These are phyloP conservation scores for Kwoniella sp. DNA, from an alignment of 768 basidiomycete genomes.

Conservation along the genomic window DNA sequence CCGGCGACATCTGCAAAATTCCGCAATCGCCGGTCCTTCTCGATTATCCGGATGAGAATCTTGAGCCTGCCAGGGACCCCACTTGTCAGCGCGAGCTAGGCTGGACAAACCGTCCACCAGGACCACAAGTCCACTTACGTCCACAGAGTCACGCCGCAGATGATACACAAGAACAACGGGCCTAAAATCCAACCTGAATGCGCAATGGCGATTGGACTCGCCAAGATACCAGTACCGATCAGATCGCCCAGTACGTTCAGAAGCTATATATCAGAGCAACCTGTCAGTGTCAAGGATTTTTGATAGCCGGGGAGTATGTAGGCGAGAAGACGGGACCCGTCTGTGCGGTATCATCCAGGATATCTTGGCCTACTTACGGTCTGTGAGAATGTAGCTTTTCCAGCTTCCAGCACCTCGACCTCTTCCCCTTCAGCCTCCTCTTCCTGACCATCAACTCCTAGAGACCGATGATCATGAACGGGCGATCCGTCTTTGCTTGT, in stretches of 20 bases:
- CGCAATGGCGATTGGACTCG: constrained; percentile 48
- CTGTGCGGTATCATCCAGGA: background rate
- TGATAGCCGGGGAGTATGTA: background rate
- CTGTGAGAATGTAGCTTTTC: constrained; percentile 42
- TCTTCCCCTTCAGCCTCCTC: constrained; percentile 24
- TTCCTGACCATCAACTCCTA: constrained; percentile 6
- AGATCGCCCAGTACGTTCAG: constrained; percentile 47
- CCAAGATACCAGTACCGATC: constrained; percentile 48
- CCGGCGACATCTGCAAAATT: constrained; percentile 48
- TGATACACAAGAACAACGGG: constrained; percentile 34
- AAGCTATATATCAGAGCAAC: no score
- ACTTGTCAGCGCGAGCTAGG: no score
- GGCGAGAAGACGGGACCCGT: background rate
- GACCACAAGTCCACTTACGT: constrained; percentile 36
- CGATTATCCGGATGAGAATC: constrained; percentile 47
- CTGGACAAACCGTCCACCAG: background rate
- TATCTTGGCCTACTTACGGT: constrained; percentile 40
- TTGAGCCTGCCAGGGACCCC: constrained; percentile 45
- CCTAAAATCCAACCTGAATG: constrained; percentile 51
- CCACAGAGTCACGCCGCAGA: constrained; percentile 35
- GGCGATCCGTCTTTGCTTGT: constrained; percentile 8
- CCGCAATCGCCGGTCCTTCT: constrained; percentile 44
- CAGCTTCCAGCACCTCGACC: constrained; percentile 45
- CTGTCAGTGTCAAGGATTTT: background rate
- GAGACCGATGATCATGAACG: background rate